Base-by-base conservation (phyloP, 352 stramenopile species). In the Globisporangium cylindrosporum region DNA sequence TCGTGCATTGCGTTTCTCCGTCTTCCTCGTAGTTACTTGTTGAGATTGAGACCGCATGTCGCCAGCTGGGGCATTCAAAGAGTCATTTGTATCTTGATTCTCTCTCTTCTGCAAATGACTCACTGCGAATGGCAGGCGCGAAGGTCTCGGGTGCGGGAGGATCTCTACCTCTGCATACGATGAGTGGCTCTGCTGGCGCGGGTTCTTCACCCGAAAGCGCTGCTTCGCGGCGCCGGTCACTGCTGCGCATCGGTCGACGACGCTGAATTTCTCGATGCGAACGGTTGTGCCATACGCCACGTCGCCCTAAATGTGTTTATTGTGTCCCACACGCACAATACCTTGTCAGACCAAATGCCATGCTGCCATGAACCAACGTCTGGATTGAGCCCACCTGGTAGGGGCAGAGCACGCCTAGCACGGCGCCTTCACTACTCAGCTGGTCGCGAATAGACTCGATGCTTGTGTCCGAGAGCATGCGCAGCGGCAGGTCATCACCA, bases 401-500 rank as follows among this genome's bases (percentile, higher is more conserved):
- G 10, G 79, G 72, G 67, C 78, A 70, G 20, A 92, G 51, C 46
- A 94, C 81, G 0, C 81, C 86, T n/a, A 94, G 62, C 59, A 94
- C 68, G 1, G 68, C 77, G 8, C 73, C 74, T 25, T 89, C 81
- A 38, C 57, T 78, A 4, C 72, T 72, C 3, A 92, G 64, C 12
- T 88, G 68, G 18, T 77, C 66, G 55, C 75, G 76, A 12, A 94
- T 81, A 1, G 75, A 65, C 3, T 77, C 74, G 9, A 93, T 56
- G 38, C 69, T 83, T 18, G 74, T 81, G 34, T 86, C 77, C 0
- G 86, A 89, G 2, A 95, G 76, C 79, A 94, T 76, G 6, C 88
- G 79, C 70, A 95, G 66, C 24, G 88, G 86, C 2, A 95, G 66
- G 63, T 90, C 81, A 43, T 94, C 86, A 14, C 88, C 86, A 20